These are phyloP conservation scores for Kernera saxatilis DNA, from an alignment of 345 rosid genomes.

Conservation along the genomic window DNA sequence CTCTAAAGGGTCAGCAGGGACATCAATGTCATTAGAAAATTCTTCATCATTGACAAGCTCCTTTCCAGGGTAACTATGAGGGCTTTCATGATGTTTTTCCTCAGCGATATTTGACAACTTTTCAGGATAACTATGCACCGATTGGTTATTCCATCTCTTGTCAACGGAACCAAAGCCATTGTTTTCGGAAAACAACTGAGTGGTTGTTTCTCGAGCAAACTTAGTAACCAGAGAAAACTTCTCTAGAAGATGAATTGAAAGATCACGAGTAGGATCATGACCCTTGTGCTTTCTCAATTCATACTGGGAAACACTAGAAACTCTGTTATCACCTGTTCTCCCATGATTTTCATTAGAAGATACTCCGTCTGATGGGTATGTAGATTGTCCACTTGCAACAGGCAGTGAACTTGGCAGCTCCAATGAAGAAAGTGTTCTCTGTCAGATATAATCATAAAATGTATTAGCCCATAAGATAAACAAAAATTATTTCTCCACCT, in stretches of 20 bases:
- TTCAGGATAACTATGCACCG: slow-evolving; percentile 36
- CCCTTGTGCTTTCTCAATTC: slow-evolving; percentile 55
- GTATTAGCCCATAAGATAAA: slow-evolving; percentile 11
- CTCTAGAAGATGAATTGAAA: slow-evolving; percentile 82
- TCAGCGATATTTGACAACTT: slow-evolving; percentile 38
- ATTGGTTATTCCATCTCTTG: slow-evolving; percentile 43
- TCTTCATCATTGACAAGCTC: slow-evolving; percentile 14
- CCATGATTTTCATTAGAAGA: slow-evolving; percentile 44
- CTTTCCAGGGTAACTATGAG: slow-evolving; percentile 25
- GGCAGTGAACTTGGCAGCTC: slow-evolving; percentile 83
- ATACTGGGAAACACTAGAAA: slow-evolving; percentile 39
- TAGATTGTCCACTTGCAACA: slow-evolving; percentile 49
- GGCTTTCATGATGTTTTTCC: slow-evolving; percentile 35
- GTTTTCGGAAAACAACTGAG: slow-evolving; percentile 71
- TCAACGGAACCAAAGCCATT: slow-evolving; percentile 59
- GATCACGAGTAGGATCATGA: slow-evolving; percentile 89
- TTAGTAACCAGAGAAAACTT: slow-evolving; percentile 92
- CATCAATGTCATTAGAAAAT: slow-evolving; percentile 17
- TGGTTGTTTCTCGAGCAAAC: slow-evolving; percentile 90
- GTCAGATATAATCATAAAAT: slow-evolving; percentile 28
- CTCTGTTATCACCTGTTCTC: slow-evolving; percentile 34
- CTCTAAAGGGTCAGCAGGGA: slow-evolving; percentile 79
- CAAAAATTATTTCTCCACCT: not conserved
- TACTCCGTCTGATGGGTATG: slow-evolving; percentile 37
- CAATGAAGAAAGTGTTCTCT: slow-evolving; percentile 88